A percentile compares a stretch with the other conserved stretches of the same genome.
Evolutionary conservation across 768 basidiomycete genomes (phyloP).

Genomic region (Cubamyces lactineus): DNA sequence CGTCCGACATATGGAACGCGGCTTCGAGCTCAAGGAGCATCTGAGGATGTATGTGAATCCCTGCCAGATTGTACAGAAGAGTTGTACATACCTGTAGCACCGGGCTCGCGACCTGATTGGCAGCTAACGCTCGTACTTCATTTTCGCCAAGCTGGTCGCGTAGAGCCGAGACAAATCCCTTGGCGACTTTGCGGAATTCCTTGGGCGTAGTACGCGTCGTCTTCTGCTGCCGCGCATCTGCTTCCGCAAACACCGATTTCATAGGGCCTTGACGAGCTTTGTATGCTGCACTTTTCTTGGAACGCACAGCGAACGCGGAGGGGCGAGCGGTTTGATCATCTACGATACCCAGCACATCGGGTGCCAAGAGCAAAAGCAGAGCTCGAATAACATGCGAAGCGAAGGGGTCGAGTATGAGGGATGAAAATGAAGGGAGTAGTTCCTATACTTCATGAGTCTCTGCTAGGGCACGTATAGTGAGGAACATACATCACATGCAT

Average conservation of each 20-base stretch:
- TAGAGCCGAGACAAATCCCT: constrained; percentile 53
- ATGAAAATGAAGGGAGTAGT: constrained; percentile 61
- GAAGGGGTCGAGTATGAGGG: constrained; percentile 81
- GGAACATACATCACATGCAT: constrained; percentile 61
- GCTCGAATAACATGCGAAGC: constrained; percentile 90
- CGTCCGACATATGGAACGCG: constrained; percentile 58
- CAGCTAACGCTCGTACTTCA: constrained; percentile 77
- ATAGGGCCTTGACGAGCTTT: constrained; percentile 80
- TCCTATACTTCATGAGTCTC: constrained; percentile 52
- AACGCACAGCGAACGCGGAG: constrained; percentile 56
- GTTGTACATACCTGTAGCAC: constrained; percentile 60
- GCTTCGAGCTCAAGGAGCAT: constrained; percentile 85
- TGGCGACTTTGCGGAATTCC: constrained; percentile 50
- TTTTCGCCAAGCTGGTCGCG: constrained; percentile 61
- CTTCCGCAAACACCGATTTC: constrained; percentile 72
- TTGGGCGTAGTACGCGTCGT: constrained; percentile 31
- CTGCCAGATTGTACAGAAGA: not conserved
- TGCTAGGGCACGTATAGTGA: too few relatives aligned
- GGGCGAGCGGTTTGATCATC: constrained; percentile 38
- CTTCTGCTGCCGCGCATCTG: constrained; percentile 35
- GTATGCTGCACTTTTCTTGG: constrained; percentile 83
- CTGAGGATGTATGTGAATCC: constrained; percentile 42
- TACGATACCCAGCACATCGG: constrained; percentile 49
- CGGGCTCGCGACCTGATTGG: constrained; percentile 77
- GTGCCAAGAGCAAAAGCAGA: constrained; percentile 76